These are phyloP conservation scores for Haplographium delicatum DNA, from an alignment of 495 filamentous ascomycete genomes.

Conservation along the genomic window DNA sequence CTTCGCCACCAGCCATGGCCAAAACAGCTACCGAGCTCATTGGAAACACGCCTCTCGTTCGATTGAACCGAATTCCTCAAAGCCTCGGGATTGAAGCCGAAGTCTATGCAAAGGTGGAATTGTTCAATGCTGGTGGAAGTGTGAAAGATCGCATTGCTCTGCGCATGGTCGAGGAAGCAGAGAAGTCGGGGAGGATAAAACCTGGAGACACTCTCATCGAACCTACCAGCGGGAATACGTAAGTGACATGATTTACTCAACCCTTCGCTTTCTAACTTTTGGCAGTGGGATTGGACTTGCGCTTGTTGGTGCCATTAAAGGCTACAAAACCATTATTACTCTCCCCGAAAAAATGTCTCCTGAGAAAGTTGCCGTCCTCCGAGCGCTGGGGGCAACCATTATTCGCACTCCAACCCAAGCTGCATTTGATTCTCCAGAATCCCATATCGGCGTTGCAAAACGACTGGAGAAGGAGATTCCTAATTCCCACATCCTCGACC, in stretches of 20 bases:
- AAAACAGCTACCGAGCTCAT: constrained; percentile 56
- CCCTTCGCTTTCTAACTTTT: constrained; percentile 14
- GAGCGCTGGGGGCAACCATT: constrained; percentile 91
- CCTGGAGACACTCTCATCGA: constrained; percentile 97
- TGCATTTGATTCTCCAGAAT: constrained; percentile 89
- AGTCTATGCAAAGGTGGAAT: constrained; percentile 92
- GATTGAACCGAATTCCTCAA: constrained; percentile 85
- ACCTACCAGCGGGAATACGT: constrained; percentile 96
- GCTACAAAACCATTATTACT: constrained; percentile 97
- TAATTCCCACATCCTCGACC: constrained; percentile 93
- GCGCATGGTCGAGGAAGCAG: constrained; percentile 97
- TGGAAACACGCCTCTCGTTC: constrained; percentile 91
- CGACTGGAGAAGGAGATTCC: constrained; percentile 92
- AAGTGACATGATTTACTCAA: constrained; percentile 26
- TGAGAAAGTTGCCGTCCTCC: constrained; percentile 92
- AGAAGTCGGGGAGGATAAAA: constrained; percentile 86
- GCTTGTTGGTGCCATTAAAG: constrained; percentile 90
- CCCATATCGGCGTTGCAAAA: constrained; percentile 90
- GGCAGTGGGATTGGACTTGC: constrained; percentile 85
- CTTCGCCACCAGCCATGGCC: constrained; percentile 17
- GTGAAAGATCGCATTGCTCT: constrained; percentile 97
- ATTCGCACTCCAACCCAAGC: constrained; percentile 96
- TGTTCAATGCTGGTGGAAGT: constrained; percentile 95
- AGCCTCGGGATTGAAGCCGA: constrained; percentile 82
- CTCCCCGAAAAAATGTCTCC: constrained; percentile 99